phyloP scores from a whole-genome alignment of 2,329 filamentous ascomycete genomes.

The Trichoderma sp. region DNA sequence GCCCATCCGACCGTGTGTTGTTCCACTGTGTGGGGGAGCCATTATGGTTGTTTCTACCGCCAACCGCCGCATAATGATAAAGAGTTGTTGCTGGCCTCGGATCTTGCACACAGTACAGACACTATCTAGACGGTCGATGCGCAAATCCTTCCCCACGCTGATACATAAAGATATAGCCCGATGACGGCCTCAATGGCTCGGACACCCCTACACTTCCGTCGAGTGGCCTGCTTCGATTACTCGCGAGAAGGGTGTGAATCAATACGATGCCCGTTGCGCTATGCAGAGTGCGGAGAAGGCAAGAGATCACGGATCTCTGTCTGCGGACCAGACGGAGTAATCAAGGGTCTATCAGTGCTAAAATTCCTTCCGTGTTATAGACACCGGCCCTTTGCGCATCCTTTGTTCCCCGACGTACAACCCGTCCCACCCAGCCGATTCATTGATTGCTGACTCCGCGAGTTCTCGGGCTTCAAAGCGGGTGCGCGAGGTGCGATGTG shows the following conservation, averaged over 20 bases:
- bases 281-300: constrained; percentile 8
- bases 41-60: background rate
- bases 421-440: background rate
- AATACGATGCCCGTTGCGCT: background rate
- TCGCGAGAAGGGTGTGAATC: background rate
- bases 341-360: background rate
- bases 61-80: background rate
- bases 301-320: background rate
- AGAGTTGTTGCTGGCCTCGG: background rate
- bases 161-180: constrained; percentile 4
- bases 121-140: background rate
- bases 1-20: background rate
- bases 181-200: constrained; percentile 8
- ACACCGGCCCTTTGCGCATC: background rate
- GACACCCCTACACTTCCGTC: background rate
- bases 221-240: background rate
- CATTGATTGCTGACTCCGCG: background rate
- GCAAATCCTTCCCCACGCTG: constrained; percentile 8
- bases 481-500: background rate
- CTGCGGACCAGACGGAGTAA: background rate
- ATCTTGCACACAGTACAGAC: background rate
- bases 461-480: background rate
- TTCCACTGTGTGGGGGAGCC: constrained; percentile 6
- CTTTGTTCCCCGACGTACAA: background rate
- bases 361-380: background rate